Conservation (phyloP, 2,329 filamentous ascomycete species). For the Byssoonygena ceratinophila region DNA sequence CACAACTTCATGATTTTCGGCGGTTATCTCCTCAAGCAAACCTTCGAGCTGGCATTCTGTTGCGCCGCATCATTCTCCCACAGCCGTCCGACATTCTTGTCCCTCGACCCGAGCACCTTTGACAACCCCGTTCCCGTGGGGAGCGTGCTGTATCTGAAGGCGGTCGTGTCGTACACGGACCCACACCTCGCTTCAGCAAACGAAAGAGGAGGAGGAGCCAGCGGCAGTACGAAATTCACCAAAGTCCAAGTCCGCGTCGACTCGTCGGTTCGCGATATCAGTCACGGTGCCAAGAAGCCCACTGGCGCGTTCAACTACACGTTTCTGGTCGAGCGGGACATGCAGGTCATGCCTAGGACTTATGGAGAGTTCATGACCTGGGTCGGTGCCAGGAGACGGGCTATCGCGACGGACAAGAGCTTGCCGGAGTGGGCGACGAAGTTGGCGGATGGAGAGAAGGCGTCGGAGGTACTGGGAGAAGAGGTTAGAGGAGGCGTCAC, state of each 20-base stretch:
- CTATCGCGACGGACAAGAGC: slow-evolving; percentile 42
- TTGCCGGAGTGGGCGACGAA: slow-evolving; percentile 15
- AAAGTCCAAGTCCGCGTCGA: slow-evolving; percentile 61
- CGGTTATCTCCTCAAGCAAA: slow-evolving; percentile 62
- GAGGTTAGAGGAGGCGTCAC: slow-evolving; percentile 7
- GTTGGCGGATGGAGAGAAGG: slow-evolving; percentile 3
- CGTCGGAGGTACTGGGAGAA: slow-evolving; percentile 1
- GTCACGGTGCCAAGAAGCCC: slow-evolving; percentile 55
- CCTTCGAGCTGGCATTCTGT: slow-evolving; percentile 66
- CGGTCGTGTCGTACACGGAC: slow-evolving; percentile 62
- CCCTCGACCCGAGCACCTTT: slow-evolving; percentile 63
- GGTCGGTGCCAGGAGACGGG: slow-evolving; percentile 49
- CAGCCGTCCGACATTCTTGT: slow-evolving; percentile 58
- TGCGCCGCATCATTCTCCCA: slow-evolving; percentile 62
- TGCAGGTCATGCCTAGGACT: slow-evolving; percentile 55
- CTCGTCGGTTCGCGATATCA: slow-evolving; percentile 60
- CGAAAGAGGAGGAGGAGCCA: too few relatives aligned
- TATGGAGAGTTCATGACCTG: slow-evolving; percentile 58
- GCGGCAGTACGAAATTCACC: slow-evolving; percentile 42
- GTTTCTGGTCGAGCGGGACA: slow-evolving; percentile 54
- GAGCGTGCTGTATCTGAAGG: slow-evolving; percentile 62
- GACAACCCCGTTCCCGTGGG: slow-evolving; percentile 66
- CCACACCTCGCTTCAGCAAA: slow-evolving; percentile 30
- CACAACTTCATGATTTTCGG: slow-evolving; percentile 73
- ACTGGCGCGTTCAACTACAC: slow-evolving; percentile 71